A percentile compares a stretch with the other conserved stretches of the same genome.
Conservation (phyloP, 495 filamentous ascomycete genomes). For the Penicillium robsamsonii region DNA sequence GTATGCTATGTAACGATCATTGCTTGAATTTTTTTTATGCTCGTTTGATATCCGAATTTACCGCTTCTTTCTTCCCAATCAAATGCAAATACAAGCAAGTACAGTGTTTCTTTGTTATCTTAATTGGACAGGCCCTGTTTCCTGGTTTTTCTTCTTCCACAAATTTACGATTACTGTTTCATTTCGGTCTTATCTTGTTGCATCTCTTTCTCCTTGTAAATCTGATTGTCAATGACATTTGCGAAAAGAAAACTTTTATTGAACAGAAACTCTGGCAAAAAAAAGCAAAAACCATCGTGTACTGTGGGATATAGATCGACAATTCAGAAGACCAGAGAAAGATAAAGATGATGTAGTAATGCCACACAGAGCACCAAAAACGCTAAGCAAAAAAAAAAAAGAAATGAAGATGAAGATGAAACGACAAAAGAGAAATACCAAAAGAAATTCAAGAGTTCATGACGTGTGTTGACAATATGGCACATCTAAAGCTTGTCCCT, state of each 20-base stretch:
- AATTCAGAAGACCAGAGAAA: conserved; percentile 2
- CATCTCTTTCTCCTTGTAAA: not conserved
- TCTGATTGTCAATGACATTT: not conserved
- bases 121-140: not conserved
- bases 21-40: conserved; percentile 7
- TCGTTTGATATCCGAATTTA: conserved; percentile 19
- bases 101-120: not conserved
- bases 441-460: not conserved
- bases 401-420: not conserved
- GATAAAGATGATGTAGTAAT: not conserved
- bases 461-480: not conserved
- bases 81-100: not conserved
- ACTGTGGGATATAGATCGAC: conserved; percentile 31
- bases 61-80: not conserved
- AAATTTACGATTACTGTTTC: not conserved
- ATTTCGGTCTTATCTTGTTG: not conserved
- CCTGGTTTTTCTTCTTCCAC: not conserved
- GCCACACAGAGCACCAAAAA: conserved; percentile 9
- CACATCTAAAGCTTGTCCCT: not conserved
- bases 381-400: not conserved
- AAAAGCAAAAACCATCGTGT: conserved; percentile 22
- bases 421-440: not conserved
- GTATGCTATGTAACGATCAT: conserved; percentile 20
- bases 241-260: conserved; percentile 8
- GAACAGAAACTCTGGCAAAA: conserved; percentile 2